Conservation (phyloP, 208 protist genomes). For the Herpetomonas muscarum region DNA sequence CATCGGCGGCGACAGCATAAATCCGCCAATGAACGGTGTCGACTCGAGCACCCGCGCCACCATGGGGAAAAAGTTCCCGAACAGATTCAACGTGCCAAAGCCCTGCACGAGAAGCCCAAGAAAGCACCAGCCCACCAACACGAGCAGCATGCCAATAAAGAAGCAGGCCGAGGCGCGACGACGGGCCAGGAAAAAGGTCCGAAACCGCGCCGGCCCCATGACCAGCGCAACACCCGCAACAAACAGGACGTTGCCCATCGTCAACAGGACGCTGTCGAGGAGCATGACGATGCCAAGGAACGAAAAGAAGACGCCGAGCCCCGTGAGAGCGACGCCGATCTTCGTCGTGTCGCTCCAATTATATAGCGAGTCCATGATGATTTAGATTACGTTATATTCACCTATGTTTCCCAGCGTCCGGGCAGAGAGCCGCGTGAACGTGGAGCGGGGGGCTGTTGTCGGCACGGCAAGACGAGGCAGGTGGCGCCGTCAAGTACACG, state of each 20-base stretch:
- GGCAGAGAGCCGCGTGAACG: too few species aligned
- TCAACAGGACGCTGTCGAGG: slow-evolving; percentile 80
- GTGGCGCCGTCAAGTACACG: too few species aligned
- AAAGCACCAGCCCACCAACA: slow-evolving; percentile 75
- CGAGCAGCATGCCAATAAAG: slow-evolving; percentile 82
- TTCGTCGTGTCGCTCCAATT: slow-evolving; percentile 88
- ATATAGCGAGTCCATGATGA: slow-evolving; percentile 86
- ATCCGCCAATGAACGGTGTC: slow-evolving; percentile 70
- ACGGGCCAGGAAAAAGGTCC: slow-evolving; percentile 77
- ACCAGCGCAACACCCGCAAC: slow-evolving; percentile 79
- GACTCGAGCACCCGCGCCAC: slow-evolving; percentile 82
- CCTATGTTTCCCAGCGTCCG: too few species aligned
- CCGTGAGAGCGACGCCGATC: slow-evolving; percentile 82
- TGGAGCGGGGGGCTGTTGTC: too few species aligned
- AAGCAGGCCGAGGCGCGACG: slow-evolving; percentile 78
- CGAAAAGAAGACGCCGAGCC: slow-evolving; percentile 78
- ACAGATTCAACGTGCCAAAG: slow-evolving; percentile 87
- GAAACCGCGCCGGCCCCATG: slow-evolving; percentile 71
- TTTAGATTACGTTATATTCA: too few species aligned
- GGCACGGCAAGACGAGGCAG: too few species aligned
- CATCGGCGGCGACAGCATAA: slow-evolving; percentile 62
- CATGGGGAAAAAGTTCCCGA: slow-evolving; percentile 91
- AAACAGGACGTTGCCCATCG: slow-evolving; percentile 91
- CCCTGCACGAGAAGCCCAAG: slow-evolving; percentile 77
- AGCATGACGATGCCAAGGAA: slow-evolving; percentile 77